These are phyloP conservation scores for Clarireedia sp. DNA, from an alignment of 2,329 filamentous ascomycete species.

Conservation along the genomic window DNA sequence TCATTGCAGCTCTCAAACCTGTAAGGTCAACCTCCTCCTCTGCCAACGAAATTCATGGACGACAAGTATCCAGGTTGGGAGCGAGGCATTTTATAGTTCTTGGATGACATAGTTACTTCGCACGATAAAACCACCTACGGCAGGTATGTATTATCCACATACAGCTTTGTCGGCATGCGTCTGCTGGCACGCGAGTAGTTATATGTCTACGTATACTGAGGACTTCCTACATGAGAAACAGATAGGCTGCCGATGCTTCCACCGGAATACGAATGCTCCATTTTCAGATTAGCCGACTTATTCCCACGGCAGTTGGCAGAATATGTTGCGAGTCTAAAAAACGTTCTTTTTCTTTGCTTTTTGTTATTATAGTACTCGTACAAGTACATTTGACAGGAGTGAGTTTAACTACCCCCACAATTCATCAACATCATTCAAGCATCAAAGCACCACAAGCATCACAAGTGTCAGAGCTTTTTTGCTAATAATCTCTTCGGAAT, in stretches of 20 bases:
- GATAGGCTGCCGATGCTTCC: not conserved
- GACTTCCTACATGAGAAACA: no score
- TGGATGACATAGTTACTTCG: not conserved
- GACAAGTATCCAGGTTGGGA: not conserved
- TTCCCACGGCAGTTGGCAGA: conserved; percentile 8
- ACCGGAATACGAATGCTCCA: not conserved
- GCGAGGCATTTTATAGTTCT: not conserved
- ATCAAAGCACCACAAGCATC: not conserved
- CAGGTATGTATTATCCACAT: not conserved
- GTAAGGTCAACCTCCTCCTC: conserved; percentile 3
- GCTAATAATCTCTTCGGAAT: no score
- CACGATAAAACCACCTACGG: not conserved
- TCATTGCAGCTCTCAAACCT: conserved; percentile 14
- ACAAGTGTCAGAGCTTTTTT: no score
- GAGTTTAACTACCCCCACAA: not conserved
- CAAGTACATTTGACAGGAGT: no score
- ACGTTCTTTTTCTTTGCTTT: not conserved
- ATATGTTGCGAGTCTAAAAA: not conserved
- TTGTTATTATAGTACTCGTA: not conserved
- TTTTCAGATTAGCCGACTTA: conserved; percentile 2
- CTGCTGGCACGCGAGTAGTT: no score
- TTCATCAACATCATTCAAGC: not conserved
- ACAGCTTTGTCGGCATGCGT: conserved; percentile 1
- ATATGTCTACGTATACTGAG: not conserved
- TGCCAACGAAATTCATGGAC: conserved; percentile 7